Conservation (phyloP, 139 green algal genomes). For the Yamagishiella unicocca region DNA sequence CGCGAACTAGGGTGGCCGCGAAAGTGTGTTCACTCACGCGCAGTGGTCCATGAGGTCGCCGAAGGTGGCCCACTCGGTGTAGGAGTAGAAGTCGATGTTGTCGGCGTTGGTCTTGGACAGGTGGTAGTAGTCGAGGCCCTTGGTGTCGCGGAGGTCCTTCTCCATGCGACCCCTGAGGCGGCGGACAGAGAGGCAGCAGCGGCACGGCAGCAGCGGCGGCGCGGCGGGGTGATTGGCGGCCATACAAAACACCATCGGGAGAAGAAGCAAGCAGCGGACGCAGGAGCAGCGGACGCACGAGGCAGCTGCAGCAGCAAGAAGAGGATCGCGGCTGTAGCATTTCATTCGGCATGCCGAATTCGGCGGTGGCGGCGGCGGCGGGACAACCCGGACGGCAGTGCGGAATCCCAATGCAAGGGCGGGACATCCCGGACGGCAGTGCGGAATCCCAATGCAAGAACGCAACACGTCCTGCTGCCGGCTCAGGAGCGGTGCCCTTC, state of each 20-base stretch:
- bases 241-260: background rate
- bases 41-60: background rate
- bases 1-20: too few species aligned
- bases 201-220: too few species aligned
- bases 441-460: background rate
- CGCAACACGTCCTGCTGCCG: background rate
- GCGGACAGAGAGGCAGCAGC: background rate
- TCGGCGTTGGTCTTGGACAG: conserved; percentile 10
- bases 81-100: conserved; percentile 33
- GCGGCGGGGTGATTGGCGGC: too few species aligned
- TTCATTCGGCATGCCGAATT: too few species aligned
- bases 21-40: too few species aligned
- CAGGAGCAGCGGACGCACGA: background rate
- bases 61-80: conserved; percentile 32
- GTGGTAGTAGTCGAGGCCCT: conserved; percentile 20
- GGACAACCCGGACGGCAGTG: background rate
- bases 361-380: background rate
- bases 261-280: too few species aligned
- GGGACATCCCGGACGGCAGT: background rate
- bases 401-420: background rate
- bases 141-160: conserved; percentile 1
- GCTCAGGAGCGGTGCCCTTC: background rate
- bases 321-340: background rate
- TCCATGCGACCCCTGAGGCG: background rate
- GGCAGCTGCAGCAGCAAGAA: background rate